Percentiles rank a stretch among this genome's conserved stretches.
phyloP scores from a whole-genome alignment of 1,284 basidiomycete species.

The Coniferiporia weirii region DNA sequence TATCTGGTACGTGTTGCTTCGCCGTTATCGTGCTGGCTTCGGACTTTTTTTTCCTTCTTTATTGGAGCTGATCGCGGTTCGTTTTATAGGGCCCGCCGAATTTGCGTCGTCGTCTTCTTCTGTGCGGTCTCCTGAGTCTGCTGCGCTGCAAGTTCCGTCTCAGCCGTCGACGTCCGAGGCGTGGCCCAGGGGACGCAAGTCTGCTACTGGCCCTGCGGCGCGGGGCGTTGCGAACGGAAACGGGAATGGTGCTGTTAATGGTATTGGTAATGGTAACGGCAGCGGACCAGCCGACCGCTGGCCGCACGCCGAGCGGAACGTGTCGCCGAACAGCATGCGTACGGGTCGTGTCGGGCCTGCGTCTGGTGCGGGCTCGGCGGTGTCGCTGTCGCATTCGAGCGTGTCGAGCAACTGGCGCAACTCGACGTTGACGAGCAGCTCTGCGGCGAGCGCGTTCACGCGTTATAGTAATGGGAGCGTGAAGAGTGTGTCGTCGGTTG shows the following conservation, averaged over 20 bases:
- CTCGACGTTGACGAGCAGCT: conserved; percentile 61
- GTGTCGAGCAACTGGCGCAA: conserved; percentile 69
- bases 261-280: conserved; percentile 10
- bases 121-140: too few relatives aligned
- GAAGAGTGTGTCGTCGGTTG: conserved; percentile 68
- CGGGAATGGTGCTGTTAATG: conserved; percentile 3
- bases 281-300: conserved; percentile 12
- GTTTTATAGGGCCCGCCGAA: too few relatives aligned
- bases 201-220: neutral
- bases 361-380: conserved; percentile 22
- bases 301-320: conserved; percentile 32
- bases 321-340: conserved; percentile 53
- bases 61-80: too few relatives aligned
- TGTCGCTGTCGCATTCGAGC: conserved; percentile 31
- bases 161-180: conserved; percentile 24
- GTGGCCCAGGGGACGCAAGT: conserved; percentile 22
- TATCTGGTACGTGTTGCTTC: conserved; percentile 24
- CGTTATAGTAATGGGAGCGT: conserved; percentile 71
- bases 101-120: too few relatives aligned
- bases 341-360: conserved; percentile 18
- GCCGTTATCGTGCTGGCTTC: conserved; percentile 10
- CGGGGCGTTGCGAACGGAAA: neutral
- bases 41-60: too few relatives aligned
- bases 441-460: conserved; percentile 66
- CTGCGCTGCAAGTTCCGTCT: conserved; percentile 17